A percentile compares a stretch with the other conserved stretches of the same genome.
Conservation (phyloP, 371 early-diverging fungal species). For the Mortierella sp. region DNA sequence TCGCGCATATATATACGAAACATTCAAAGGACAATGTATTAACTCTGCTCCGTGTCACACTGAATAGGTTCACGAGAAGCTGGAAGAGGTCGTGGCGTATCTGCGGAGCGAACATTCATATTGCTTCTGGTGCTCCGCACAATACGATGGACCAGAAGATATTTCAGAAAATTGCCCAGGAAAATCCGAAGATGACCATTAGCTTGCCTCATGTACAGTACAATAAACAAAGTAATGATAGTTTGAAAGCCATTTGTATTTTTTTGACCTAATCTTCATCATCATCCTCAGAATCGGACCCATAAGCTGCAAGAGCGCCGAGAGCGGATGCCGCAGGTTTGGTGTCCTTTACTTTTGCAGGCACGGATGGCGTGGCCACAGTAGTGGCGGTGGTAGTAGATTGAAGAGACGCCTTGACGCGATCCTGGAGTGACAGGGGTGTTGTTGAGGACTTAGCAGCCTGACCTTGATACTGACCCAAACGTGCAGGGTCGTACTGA, state of each 20-base stretch:
- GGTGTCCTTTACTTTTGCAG: neutral
- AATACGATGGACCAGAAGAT: slow-evolving; percentile 65
- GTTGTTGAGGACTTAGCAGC: neutral
- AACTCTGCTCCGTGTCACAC: neutral
- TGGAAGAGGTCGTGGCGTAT: slow-evolving; percentile 62
- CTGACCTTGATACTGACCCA: slow-evolving; percentile 17
- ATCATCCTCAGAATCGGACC: slow-evolving; percentile 42
- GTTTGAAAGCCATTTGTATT: neutral
- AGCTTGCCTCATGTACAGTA: neutral
- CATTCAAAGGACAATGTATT: no score
- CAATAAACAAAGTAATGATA: neutral
- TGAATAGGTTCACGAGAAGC: slow-evolving; percentile 45
- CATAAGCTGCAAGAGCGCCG: slow-evolving; percentile 34
- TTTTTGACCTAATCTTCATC: slow-evolving; percentile 9
- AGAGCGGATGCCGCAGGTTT: slow-evolving; percentile 30
- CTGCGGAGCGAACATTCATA: slow-evolving; percentile 67
- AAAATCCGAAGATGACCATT: slow-evolving; percentile 69
- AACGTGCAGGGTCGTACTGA: slow-evolving; percentile 47
- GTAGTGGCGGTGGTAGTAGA: neutral
- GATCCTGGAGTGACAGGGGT: slow-evolving; percentile 33
- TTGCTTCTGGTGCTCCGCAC: slow-evolving; percentile 78
- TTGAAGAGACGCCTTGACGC: slow-evolving; percentile 32
- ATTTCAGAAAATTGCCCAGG: slow-evolving; percentile 72
- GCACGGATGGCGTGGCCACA: neutral
- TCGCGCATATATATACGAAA: neutral